Evolutionary conservation across 192 early-diverging fungal species (phyloP).

Genomic region (Coemansia asiatica): DNA sequence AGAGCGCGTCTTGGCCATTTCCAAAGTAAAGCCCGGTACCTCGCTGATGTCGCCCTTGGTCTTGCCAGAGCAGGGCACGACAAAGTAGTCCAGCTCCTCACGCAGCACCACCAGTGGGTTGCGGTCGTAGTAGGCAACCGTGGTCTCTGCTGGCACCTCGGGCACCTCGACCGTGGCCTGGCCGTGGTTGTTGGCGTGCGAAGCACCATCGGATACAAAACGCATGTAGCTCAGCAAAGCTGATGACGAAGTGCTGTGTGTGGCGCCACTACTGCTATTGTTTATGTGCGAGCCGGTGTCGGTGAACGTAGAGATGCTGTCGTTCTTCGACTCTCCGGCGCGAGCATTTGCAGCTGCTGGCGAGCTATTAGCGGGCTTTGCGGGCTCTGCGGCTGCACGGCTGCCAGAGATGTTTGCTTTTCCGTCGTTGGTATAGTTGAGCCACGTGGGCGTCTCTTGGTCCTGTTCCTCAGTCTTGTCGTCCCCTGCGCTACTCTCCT

Average conservation of each 20-base stretch:
- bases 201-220: slow-evolving; percentile 31
- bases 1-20: slow-evolving; percentile 62
- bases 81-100: slow-evolving; percentile 80
- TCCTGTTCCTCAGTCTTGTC: not conserved
- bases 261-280: slow-evolving; percentile 46
- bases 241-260: slow-evolving; percentile 54
- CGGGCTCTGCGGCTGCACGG: slow-evolving; percentile 3
- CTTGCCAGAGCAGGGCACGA: slow-evolving; percentile 46
- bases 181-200: slow-evolving; percentile 7
- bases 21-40: slow-evolving; percentile 46
- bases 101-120: slow-evolving; percentile 73
- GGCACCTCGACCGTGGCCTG: slow-evolving; percentile 8
- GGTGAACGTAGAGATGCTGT: slow-evolving; percentile 41
- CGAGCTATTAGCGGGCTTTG: slow-evolving; percentile 2
- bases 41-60: slow-evolving; percentile 49
- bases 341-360: slow-evolving; percentile 38
- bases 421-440: slow-evolving; percentile 39
- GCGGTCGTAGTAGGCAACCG: slow-evolving; percentile 54
- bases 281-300: slow-evolving; percentile 41
- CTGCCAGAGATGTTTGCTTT: slow-evolving; percentile 31
- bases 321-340: slow-evolving; percentile 39
- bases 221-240: slow-evolving; percentile 56
- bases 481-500: slow-evolving; percentile 7
- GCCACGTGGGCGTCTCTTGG: slow-evolving; percentile 28
- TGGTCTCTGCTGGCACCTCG: slow-evolving; percentile 9